Base-by-base conservation (phyloP, 1,284 basidiomycete genomes). In the Ceratobasidium papillatum region DNA sequence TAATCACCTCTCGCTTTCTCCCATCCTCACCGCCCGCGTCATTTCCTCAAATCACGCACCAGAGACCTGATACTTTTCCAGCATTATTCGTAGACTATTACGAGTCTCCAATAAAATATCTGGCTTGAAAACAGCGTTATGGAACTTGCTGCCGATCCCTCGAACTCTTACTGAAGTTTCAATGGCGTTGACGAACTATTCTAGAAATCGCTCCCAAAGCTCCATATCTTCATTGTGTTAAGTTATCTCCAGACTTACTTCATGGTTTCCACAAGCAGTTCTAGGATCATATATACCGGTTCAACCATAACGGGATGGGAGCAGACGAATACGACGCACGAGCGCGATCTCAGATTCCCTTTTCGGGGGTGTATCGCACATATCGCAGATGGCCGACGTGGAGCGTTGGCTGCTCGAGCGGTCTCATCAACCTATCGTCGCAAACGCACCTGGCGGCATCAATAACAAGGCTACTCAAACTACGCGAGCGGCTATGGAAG, bases 211-310 rank as follows among this genome's bases (percentile, higher is more conserved):
- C 45, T 74, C 14, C 71, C 71, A 11, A 8, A 47, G 3, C 62
- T 74, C 43, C 30, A 74, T 32, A 61, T 74, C 17, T 63, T 49
- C 71, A 38, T 27, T 4, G 59, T 41, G 30, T 54, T 75, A 17
- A 49, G 30, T 54, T 75, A 17, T 59, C 41, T 8, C 63, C 63
- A 27, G 74, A 75, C 38, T 54, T 75, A 2, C 52, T 75, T 19
- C 74, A 75, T 34, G 74, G 74, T 1, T 66, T 75, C 19, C 74
- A 75, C 38, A 75, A 75, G 27, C 30, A 22, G 1, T 75, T 66
- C 43, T 38, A 66, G 41, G 64, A 75, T n/a, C 74, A 75, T 32
- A 68, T 66, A 4, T 58, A 65, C 51, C 52, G 65, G 32, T 75
- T 56, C 14, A 66, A 66, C 38, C 14, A 38, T 22, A 66, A 52